Percentiles rank a stretch among this genome's conserved stretches.
These are phyloP conservation scores for Pichia phayaonensis DNA, from an alignment of 805 yeast genomes.

Conservation along the genomic window DNA sequence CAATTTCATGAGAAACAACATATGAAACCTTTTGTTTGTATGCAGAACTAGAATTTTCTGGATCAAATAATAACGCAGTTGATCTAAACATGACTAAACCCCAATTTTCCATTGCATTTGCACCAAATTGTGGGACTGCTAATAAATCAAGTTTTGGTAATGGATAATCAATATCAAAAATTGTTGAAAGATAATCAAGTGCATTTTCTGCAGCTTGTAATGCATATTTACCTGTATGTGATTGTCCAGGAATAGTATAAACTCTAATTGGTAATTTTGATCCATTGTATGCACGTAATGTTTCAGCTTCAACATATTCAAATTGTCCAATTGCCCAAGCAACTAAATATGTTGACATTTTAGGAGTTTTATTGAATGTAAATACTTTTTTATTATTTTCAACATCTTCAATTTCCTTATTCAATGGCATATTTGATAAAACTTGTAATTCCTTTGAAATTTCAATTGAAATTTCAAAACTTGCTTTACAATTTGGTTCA, in stretches of 20 bases:
- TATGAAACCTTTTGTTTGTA: constrained; percentile 69
- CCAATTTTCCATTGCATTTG: constrained; percentile 92
- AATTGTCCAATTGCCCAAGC: constrained; percentile 57
- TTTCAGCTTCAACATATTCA: constrained; percentile 42
- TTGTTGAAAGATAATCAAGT: constrained; percentile 40
- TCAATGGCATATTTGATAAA: constrained; percentile 42
- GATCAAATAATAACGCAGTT: constrained; percentile 46
- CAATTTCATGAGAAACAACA: constrained; percentile 79
- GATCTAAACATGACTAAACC: constrained; percentile 67
- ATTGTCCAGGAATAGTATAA: constrained; percentile 45
- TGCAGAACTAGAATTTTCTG: constrained; percentile 37
- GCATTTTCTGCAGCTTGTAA: constrained; percentile 40
- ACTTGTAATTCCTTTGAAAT: constrained; percentile 29
- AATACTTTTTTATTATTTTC: constrained; percentile 20
- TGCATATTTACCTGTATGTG: constrained; percentile 41
- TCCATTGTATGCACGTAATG: constrained; percentile 33
- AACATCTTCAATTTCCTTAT: neutral
- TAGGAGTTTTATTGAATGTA: constrained; percentile 39
- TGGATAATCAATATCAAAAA: constrained; percentile 57
- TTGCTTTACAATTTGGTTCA: constrained; percentile 50
- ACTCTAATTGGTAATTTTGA: constrained; percentile 41
- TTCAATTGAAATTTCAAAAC: constrained; percentile 40
- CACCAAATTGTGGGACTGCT: constrained; percentile 72
- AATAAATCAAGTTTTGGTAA: constrained; percentile 74
- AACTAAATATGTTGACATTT: constrained; percentile 48